Evolutionary conservation across 371 early-diverging fungal genomes (phyloP).

Genomic region (Mucor velutinosus): DNA sequence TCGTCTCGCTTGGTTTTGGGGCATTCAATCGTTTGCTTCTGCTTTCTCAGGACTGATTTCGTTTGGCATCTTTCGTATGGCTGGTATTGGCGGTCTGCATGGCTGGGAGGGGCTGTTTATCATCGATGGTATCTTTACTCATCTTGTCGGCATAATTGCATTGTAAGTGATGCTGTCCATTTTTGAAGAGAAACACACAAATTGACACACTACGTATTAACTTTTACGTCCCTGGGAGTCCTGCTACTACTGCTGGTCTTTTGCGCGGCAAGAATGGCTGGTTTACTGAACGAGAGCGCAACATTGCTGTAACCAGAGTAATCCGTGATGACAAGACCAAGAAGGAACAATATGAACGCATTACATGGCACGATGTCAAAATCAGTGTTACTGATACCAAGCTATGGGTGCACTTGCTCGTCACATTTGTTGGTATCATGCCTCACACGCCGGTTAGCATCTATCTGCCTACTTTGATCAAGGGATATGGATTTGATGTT

Average conservation of each 20-base stretch:
- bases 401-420: constrained; percentile 45
- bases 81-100: constrained; percentile 53
- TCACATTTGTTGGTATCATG: constrained; percentile 41
- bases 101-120: constrained; percentile 67
- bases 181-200: not conserved
- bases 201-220: not conserved
- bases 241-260: constrained; percentile 38
- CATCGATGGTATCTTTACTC: constrained; percentile 56
- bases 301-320: constrained; percentile 59
- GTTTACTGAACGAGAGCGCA: constrained; percentile 40
- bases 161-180: constrained; percentile 27
- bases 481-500: constrained; percentile 49
- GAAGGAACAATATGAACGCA: constrained; percentile 33
- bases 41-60: constrained; percentile 63
- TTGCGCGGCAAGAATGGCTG: constrained; percentile 43
- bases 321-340: constrained; percentile 58
- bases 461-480: constrained; percentile 57
- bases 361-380: constrained; percentile 36
- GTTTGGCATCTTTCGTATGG: constrained; percentile 56
- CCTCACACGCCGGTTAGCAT: constrained; percentile 43
- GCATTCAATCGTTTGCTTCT: constrained; percentile 56
- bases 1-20: constrained; percentile 64
- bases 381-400: constrained; percentile 41
- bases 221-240: constrained; percentile 51
- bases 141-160: constrained; percentile 44